phyloP scores from a whole-genome alignment of 2,329 filamentous ascomycete genomes.

The Phaeosphaeriaceae sp. region DNA sequence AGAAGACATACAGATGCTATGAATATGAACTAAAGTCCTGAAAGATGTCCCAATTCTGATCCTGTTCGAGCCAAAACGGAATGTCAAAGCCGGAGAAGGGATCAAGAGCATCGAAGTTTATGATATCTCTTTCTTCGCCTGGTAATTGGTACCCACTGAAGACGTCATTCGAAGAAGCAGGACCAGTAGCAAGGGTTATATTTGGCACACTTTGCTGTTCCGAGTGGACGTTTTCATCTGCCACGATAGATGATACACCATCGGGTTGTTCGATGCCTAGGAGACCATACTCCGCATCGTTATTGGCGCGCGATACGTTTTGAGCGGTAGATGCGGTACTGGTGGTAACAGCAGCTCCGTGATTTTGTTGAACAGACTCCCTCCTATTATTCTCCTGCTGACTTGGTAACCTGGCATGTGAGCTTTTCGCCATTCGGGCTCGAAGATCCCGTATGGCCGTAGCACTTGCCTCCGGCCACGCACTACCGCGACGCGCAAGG shows the following conservation, averaged over 20 bases:
- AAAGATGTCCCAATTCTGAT: conserved; percentile 37
- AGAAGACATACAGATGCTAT: too few species aligned
- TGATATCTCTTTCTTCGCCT: not conserved
- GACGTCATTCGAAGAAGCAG: conserved; percentile 16
- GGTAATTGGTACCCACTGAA: conserved; percentile 6
- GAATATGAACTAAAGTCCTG: conserved; percentile 7
- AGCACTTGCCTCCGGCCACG: conserved; percentile 40
- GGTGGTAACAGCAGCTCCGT: not conserved
- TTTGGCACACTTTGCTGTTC: not conserved
- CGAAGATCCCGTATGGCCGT: conserved; percentile 34
- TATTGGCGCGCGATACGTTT: not conserved
- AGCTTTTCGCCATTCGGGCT: conserved; percentile 18
- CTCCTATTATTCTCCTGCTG: not conserved
- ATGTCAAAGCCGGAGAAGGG: conserved; percentile 46
- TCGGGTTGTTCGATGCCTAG: not conserved
- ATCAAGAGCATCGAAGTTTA: conserved; percentile 23
- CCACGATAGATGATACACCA: not conserved
- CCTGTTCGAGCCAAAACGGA: conserved; percentile 46
- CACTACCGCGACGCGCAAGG: conserved; percentile 32
- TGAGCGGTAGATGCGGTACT: not conserved
- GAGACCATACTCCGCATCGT: not conserved
- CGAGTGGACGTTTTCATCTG: not conserved
- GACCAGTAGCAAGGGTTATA: conserved; percentile 7
- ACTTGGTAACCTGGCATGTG: not conserved
- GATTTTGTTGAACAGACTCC: not conserved